A percentile compares a stretch with the other conserved stretches of the same genome.
Conservation (phyloP, 176 grass and related monocot species). For the Hsuehochloa calcarea region DNA sequence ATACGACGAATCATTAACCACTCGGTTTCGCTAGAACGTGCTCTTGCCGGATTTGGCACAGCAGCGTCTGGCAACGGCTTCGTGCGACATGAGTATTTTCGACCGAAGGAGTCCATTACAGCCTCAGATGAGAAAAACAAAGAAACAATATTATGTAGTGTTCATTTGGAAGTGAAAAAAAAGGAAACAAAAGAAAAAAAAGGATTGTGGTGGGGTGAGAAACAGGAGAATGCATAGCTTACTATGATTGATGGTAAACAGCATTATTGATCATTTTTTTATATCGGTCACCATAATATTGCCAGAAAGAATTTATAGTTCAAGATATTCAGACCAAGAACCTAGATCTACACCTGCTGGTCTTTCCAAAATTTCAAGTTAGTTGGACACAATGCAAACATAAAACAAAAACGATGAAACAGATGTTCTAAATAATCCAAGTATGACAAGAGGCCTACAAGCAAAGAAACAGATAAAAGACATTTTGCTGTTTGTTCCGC, state of each 20-base stretch:
- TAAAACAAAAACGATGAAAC: not conserved
- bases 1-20: no score
- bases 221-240: not conserved
- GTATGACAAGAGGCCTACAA: not conserved
- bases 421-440: slow-evolving; percentile 10
- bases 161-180: not conserved
- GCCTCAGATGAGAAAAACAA: not conserved
- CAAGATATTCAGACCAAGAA: not conserved
- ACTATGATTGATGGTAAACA: not conserved
- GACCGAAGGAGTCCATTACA: no score
- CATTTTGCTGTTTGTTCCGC: not conserved
- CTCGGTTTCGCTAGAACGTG: no score
- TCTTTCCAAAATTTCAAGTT: slow-evolving; percentile 5
- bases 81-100: no score
- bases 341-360: not conserved
- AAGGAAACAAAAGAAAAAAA: not conserved
- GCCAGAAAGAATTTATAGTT: not conserved
- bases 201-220: not conserved
- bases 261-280: not conserved
- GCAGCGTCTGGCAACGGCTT: no score
- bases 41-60: no score
- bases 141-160: not conserved
- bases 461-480: not conserved
- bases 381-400: slow-evolving; percentile 1
- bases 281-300: not conserved